These are phyloP conservation scores for Tulasnella sp. DNA, from an alignment of 768 basidiomycete species.

Conservation along the genomic window DNA sequence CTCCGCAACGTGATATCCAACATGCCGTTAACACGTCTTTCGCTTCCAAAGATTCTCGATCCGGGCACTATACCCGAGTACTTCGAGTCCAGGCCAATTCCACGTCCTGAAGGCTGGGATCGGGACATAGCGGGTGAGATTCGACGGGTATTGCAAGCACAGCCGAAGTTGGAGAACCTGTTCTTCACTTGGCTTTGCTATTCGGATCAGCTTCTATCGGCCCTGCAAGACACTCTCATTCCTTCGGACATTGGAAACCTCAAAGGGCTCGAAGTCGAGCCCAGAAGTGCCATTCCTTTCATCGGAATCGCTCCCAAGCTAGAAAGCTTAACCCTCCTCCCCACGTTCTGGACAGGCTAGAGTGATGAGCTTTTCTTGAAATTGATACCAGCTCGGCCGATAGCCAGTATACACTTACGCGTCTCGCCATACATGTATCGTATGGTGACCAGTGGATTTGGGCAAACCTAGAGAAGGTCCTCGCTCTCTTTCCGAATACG, in stretches of 20 bases:
- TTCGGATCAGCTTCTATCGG: background rate
- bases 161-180: background rate
- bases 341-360: background rate
- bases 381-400: background rate
- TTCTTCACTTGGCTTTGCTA: background rate
- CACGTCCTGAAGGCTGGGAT: background rate
- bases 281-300: background rate
- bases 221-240: background rate
- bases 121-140: background rate
- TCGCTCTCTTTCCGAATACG: background rate
- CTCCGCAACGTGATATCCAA: background rate
- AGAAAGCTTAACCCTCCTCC: background rate
- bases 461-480: background rate
- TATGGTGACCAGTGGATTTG: background rate
- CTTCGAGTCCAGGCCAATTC: background rate
- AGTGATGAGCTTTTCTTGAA: background rate
- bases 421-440: background rate
- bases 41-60: background rate
- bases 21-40: background rate
- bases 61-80: background rate
- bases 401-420: background rate
- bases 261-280: background rate
- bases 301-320: background rate
- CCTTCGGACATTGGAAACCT: background rate
- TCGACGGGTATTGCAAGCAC: background rate